These are phyloP conservation scores for Podaxis pistillaris DNA, from an alignment of 768 basidiomycete genomes.

Conservation along the genomic window DNA sequence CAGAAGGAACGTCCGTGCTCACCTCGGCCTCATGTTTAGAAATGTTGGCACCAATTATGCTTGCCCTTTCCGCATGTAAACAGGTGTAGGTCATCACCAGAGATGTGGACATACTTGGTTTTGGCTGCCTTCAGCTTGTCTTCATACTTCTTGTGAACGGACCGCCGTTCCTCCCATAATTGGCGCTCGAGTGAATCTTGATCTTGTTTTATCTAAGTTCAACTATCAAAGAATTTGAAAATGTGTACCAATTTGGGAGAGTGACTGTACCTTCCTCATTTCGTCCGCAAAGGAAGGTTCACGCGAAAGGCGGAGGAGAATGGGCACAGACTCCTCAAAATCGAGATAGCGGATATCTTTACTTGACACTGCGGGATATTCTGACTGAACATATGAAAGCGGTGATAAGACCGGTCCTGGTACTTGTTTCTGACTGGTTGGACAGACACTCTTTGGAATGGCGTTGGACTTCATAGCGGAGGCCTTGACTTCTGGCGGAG, in stretches of 20 bases:
- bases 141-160: slow-evolving; percentile 63
- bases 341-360: not conserved
- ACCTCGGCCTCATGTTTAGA: slow-evolving; percentile 73
- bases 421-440: not conserved
- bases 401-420: not conserved
- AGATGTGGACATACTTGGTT: slow-evolving; percentile 50
- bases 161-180: slow-evolving; percentile 65
- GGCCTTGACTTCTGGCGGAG: slow-evolving; percentile 23
- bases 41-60: slow-evolving; percentile 59
- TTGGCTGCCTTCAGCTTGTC: slow-evolving; percentile 68
- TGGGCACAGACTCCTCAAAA: slow-evolving; percentile 33
- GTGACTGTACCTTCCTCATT: slow-evolving; percentile 47
- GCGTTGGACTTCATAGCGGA: not conserved
- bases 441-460: not conserved
- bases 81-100: slow-evolving; percentile 1
- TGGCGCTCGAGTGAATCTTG: slow-evolving; percentile 68
- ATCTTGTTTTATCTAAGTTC: slow-evolving; percentile 61
- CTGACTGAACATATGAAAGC: not conserved
- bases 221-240: slow-evolving; percentile 7
- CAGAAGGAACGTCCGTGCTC: slow-evolving; percentile 4
- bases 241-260: not conserved
- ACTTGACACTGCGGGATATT: not conserved
- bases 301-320: slow-evolving; percentile 59
- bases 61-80: slow-evolving; percentile 45
- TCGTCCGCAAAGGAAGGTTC: slow-evolving; percentile 49